Evolutionary conservation across 2,329 filamentous ascomycete genomes (phyloP), one percentile per base, ranked within the genome.

Genomic region (Calonectria pauciramosa): DNA sequence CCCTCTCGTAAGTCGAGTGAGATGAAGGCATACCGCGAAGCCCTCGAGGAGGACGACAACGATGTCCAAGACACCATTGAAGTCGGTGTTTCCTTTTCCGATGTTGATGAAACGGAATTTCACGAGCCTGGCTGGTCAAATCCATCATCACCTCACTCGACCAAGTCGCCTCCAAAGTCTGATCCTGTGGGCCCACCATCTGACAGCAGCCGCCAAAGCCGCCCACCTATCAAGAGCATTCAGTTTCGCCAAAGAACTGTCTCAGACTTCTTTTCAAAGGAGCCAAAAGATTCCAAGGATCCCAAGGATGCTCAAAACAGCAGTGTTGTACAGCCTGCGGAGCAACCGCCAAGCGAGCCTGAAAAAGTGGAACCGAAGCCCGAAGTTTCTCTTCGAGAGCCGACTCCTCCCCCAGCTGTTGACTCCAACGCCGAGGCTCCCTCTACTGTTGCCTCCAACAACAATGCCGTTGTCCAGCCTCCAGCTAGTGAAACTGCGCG

Each of bases 41-140:
- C 80, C 75, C 34, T 80, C 7, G 80, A 82, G 26, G 80, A 82
- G 23, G 86, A 88, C 66, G 86, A 89, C 73, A 88, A 88, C 34
- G 87, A 90, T 54, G 88, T 91, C 34, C 87, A 90, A 80, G 90
- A 91, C 79, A 91, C 89, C 18, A 91, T 91, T 74, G 88, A 91
- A 78, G 90, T 91, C 64, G 88, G 89, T 60, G 87, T 88, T 51
- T 83, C 82, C 38, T 82, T 81, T 52, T 83, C 83, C 34, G 84
- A 85, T 65, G 72, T 80, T 66, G 82, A 82, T 54, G 82, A 83
- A 52, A 82, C 82, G 30, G 84, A 84, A 36, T 68, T 78, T 26
- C 78, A 74, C 52, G 79, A 77, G 14, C 70, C 74, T 59, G 77
- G 77, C 64, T 77, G 75, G 64, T 82, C 82, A 64, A 81, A 82